These are phyloP conservation scores for Lipomyces sp. DNA, from an alignment of 805 yeast species.

Conservation along the genomic window DNA sequence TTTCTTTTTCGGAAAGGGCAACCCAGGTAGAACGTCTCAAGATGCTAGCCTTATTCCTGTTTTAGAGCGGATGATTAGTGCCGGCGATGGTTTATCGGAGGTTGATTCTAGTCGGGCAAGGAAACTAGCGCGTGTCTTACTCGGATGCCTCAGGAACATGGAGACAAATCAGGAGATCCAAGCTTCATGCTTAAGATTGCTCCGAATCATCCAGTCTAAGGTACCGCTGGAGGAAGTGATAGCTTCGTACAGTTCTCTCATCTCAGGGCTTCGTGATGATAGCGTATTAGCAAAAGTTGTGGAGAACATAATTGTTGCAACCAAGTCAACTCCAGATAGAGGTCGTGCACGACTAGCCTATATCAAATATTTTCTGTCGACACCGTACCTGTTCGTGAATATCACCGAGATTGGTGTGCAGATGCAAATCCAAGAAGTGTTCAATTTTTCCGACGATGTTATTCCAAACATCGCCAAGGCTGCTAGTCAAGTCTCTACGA, in stretches of 20 bases:
- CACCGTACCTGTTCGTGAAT: constrained; percentile 23
- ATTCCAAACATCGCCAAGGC: constrained; percentile 14
- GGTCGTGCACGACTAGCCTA: constrained; percentile 1
- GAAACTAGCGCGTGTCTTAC: constrained; percentile 18
- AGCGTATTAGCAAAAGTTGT: constrained; percentile 11
- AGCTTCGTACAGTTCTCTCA: constrained; percentile 22
- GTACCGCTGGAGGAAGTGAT: constrained; percentile 19
- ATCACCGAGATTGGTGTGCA: neutral
- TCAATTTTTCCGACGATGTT: constrained; percentile 15
- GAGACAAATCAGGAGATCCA: constrained; percentile 10
- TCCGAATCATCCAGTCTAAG: constrained; percentile 17
- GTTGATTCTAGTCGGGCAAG: constrained; percentile 11
- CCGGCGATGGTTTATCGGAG: neutral
- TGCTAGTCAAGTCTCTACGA: neutral
- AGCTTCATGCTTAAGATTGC: constrained; percentile 18
- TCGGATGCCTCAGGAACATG: constrained; percentile 12
- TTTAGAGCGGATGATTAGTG: constrained; percentile 14
- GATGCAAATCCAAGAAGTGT: neutral
- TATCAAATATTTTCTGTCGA: constrained; percentile 19
- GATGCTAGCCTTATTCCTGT: constrained; percentile 19
- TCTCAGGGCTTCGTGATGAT: constrained; percentile 7
- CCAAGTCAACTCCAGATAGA: neutral
- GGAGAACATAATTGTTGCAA: constrained; percentile 15
- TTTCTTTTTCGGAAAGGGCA: constrained; percentile 27
- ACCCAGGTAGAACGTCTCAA: neutral